These are phyloP conservation scores for Dothistroma septosporum DNA, from an alignment of 2,329 filamentous ascomycete genomes.

Conservation along the genomic window DNA sequence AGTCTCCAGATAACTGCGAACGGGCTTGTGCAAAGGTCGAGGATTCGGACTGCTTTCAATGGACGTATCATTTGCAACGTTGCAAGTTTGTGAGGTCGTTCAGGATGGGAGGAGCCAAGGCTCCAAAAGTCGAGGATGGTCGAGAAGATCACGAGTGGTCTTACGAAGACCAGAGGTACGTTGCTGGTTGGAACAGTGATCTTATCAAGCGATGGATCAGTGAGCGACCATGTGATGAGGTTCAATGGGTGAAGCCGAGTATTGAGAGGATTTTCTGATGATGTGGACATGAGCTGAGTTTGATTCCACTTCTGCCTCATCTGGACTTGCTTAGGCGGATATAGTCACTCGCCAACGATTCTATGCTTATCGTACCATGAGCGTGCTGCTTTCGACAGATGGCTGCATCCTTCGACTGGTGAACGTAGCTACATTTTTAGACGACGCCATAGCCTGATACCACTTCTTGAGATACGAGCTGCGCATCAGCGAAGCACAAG, in stretches of 20 bases:
- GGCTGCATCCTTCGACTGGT: too few relatives aligned
- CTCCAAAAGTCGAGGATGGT: constrained; percentile 26
- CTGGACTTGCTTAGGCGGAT: not conserved
- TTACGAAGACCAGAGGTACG: constrained; percentile 37
- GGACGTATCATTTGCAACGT: constrained; percentile 26
- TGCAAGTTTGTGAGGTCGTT: constrained; percentile 33
- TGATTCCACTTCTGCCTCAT: not conserved
- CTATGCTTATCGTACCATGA: too few relatives aligned
- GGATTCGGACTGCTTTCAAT: constrained; percentile 35
- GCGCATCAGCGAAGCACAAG: too few relatives aligned
- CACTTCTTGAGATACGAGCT: too few relatives aligned
- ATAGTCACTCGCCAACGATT: too few relatives aligned
- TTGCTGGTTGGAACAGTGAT: constrained; percentile 38
- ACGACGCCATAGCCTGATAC: too few relatives aligned
- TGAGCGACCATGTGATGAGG: constrained; percentile 36
- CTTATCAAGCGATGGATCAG: constrained; percentile 36
- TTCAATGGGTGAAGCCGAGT: constrained; percentile 39
- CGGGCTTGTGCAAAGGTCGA: constrained; percentile 44
- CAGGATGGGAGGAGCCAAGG: constrained; percentile 37
- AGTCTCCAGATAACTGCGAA: constrained; percentile 35
- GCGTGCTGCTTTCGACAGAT: too few relatives aligned
- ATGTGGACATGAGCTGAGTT: not conserved
- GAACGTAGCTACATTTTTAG: too few relatives aligned
- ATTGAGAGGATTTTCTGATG: constrained; percentile 23
- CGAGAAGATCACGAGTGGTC: constrained; percentile 25